These are phyloP conservation scores for Thermomyces lanuginosus DNA, from an alignment of 2,329 filamentous ascomycete species.

Conservation along the genomic window DNA sequence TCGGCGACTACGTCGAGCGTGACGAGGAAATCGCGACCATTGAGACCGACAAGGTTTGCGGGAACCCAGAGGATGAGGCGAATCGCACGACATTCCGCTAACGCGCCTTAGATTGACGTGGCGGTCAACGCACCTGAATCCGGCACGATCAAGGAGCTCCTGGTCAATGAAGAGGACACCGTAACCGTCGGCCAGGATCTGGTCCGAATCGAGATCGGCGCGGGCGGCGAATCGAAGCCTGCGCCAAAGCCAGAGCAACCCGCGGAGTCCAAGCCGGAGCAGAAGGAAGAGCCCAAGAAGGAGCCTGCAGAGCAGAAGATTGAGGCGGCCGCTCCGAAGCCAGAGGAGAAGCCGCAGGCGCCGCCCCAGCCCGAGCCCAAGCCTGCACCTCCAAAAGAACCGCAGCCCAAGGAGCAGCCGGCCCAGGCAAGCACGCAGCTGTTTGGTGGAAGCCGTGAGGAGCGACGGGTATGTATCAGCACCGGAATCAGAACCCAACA, in stretches of 20 bases:
- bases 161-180: slow-evolving; percentile 87
- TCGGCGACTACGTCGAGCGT: slow-evolving; percentile 85
- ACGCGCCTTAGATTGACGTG: slow-evolving; percentile 63
- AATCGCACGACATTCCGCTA: slow-evolving; percentile 1
- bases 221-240: slow-evolving; percentile 39
- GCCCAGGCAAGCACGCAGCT: slow-evolving; percentile 20
- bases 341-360: slow-evolving; percentile 16
- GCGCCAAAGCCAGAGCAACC: slow-evolving; percentile 44
- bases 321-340: slow-evolving; percentile 15
- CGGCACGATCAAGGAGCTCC: slow-evolving; percentile 78
- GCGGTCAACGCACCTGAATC: slow-evolving; percentile 86
- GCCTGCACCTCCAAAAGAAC: slow-evolving; percentile 16
- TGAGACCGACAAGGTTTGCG: slow-evolving; percentile 83
- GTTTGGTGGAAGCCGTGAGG: slow-evolving; percentile 66
- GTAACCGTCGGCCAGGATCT: slow-evolving; percentile 89
- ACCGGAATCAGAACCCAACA: too few species aligned
- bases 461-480: slow-evolving; percentile 57
- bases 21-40: slow-evolving; percentile 98
- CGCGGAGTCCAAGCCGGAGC: slow-evolving; percentile 33
- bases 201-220: slow-evolving; percentile 68
- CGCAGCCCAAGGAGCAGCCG: slow-evolving; percentile 9
- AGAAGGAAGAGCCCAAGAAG: slow-evolving; percentile 12
- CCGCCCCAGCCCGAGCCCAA: slow-evolving; percentile 15
- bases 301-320: slow-evolving; percentile 12
- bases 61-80: neutral